These are phyloP conservation scores for Lichtheimia corymbifera DNA, from an alignment of 371 early-diverging fungal genomes.

Conservation along the genomic window DNA sequence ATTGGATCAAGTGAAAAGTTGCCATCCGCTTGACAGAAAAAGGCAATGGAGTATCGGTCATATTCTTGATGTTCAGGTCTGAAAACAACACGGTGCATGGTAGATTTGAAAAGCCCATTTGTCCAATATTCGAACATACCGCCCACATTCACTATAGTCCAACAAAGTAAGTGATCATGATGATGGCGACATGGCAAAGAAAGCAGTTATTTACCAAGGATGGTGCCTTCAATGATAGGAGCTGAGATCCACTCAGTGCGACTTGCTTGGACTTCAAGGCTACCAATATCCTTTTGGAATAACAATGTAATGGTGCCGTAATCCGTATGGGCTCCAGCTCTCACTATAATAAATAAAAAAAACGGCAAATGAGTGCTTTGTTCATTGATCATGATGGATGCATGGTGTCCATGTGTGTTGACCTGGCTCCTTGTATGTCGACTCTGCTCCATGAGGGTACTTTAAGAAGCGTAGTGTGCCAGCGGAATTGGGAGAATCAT, in stretches of 20 bases:
- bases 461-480: slow-evolving; percentile 50
- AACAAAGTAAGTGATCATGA: not conserved
- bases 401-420: slow-evolving; percentile 40
- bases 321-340: slow-evolving; percentile 45
- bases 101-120: slow-evolving; percentile 58
- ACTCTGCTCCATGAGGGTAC: slow-evolving; percentile 38
- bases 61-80: slow-evolving; percentile 33
- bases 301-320: slow-evolving; percentile 67
- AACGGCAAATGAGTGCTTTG: not conserved
- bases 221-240: slow-evolving; percentile 47
- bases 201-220: slow-evolving; percentile 26
- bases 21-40: slow-evolving; percentile 44
- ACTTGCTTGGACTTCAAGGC: slow-evolving; percentile 58
- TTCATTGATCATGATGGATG: not conserved
- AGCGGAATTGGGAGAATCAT: slow-evolving; percentile 33
- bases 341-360: not conserved
- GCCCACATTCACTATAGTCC: slow-evolving; percentile 53
- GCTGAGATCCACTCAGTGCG: slow-evolving; percentile 52
- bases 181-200: not conserved
- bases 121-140: slow-evolving; percentile 72
- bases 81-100: slow-evolving; percentile 63
- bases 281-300: slow-evolving; percentile 60
- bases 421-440: slow-evolving; percentile 16
- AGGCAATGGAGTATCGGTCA: slow-evolving; percentile 64
- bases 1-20: slow-evolving; percentile 11